These are phyloP conservation scores for Mariannaea sp. DNA, from an alignment of 2,329 filamentous ascomycete genomes.

Conservation along the genomic window DNA sequence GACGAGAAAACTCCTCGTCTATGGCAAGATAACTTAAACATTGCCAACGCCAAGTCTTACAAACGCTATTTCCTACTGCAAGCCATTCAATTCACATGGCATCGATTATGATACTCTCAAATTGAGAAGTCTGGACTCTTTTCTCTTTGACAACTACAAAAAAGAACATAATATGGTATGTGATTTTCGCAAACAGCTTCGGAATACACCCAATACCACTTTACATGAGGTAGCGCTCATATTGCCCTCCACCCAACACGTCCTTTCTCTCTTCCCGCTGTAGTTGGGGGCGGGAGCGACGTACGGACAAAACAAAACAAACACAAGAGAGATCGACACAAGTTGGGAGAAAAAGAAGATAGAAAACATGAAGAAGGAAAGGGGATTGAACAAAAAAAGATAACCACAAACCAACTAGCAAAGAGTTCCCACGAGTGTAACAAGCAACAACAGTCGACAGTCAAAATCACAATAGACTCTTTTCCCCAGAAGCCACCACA, in stretches of 20 bases:
- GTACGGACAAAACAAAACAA: slow-evolving; percentile 16
- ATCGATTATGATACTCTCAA: neutral
- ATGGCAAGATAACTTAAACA: too few species aligned
- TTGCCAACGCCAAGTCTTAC: too few species aligned
- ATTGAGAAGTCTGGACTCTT: slow-evolving; percentile 14
- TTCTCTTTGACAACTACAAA: slow-evolving; percentile 24
- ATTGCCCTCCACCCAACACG: slow-evolving; percentile 19
- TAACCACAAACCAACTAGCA: slow-evolving; percentile 24
- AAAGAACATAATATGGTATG: slow-evolving; percentile 34
- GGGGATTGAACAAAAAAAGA: slow-evolving; percentile 15
- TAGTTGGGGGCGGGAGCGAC: slow-evolving; percentile 6
- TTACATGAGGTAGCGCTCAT: slow-evolving; percentile 25
- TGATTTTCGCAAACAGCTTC: slow-evolving; percentile 38
- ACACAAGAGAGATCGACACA: slow-evolving; percentile 6
- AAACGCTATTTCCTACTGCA: too few species aligned
- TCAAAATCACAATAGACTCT: slow-evolving; percentile 33
- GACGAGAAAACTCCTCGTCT: too few species aligned
- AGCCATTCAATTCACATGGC: too few species aligned
- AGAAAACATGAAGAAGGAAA: slow-evolving; percentile 8
- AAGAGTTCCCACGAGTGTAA: slow-evolving; percentile 18
- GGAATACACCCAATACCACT: slow-evolving; percentile 35
- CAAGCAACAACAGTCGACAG: slow-evolving; percentile 20
- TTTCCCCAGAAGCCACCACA: slow-evolving; percentile 42
- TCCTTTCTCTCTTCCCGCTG: slow-evolving; percentile 21
- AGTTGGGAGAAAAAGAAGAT: slow-evolving; percentile 20